Evolutionary conservation across 1,284 basidiomycete genomes (phyloP), one percentile per base, ranked within the genome.

Genomic region (Trichosporon faecale): DNA sequence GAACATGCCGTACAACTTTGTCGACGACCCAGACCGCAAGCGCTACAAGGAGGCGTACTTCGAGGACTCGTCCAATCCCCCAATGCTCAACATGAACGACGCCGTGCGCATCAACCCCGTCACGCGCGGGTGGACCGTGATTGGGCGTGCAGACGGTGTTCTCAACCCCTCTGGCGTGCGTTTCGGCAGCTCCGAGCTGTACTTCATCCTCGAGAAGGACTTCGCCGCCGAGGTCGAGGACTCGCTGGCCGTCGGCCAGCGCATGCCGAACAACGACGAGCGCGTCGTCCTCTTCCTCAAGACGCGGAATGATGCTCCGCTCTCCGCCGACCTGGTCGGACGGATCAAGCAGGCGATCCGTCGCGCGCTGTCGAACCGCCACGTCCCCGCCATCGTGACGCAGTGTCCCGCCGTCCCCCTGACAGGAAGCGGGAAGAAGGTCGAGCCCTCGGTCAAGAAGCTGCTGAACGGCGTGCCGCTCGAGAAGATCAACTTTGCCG

Each of bases 11-110:
- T 69, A 77, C 72, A 68, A 73, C 69, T 72, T 76, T 66, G 68
- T 68, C 55, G 70, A 78, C 67, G 72, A 77, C 57, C 74, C 74
- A 25, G 70, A 77, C 49, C 70, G 79, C 72, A 75, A 76, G 67
- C 76, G 78, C 61, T 80, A 79, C 70, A 74, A 78, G 70, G 80
- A 82, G 44, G 77, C 80, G 2, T 82, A 81, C 73, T 81, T 80
- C 68, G 68, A 64, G 11, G 77, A 80, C 31, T 82, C 73, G 66
- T 31, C 49, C 57, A 66, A 71, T 66, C 72, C 72, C 31, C 72
- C 72, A 21, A 73, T 73, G 72, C 70, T 73, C 64, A 73, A 73
- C 70, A 73, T 73, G 72, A 73, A 73, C 72, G 72, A 73, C 70
- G 67, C 66, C 29, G 70, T 73, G 23, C 68, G 61, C 52, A 61